phyloP scores from a whole-genome alignment of 2,329 filamentous ascomycete genomes.

The Colletotrichum melonis region DNA sequence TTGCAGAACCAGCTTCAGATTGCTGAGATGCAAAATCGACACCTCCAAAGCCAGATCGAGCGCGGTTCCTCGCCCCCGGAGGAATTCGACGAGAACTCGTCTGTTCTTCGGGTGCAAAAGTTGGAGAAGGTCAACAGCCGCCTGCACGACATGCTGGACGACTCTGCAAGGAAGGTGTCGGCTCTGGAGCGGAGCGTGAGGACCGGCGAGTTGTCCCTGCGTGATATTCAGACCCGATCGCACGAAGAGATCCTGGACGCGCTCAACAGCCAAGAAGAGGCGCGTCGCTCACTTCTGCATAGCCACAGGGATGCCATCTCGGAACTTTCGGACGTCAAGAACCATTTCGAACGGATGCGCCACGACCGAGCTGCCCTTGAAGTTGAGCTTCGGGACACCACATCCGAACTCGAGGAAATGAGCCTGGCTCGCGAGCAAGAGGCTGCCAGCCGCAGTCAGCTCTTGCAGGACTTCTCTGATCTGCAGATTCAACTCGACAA shows the following conservation, averaged over 20 bases:
- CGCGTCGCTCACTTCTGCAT: conserved; percentile 82
- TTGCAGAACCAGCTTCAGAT: conserved; percentile 95
- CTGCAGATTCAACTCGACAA: conserved; percentile 92
- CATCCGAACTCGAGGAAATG: conserved; percentile 86
- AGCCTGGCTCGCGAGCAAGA: conserved; percentile 85
- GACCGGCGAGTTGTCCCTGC: conserved; percentile 86
- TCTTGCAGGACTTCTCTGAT: conserved; percentile 92
- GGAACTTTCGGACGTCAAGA: conserved; percentile 88
- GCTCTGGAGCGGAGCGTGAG: conserved; percentile 87
- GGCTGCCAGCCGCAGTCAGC: conserved; percentile 84
- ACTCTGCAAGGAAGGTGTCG: conserved; percentile 92
- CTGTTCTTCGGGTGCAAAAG: conserved; percentile 84
- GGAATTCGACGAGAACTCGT: conserved; percentile 79
- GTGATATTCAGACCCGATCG: conserved; percentile 91
- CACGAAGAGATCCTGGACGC: conserved; percentile 95
- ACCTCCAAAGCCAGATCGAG: conserved; percentile 89
- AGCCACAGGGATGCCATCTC: conserved; percentile 87
- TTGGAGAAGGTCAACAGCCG: conserved; percentile 92
- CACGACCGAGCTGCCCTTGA: conserved; percentile 83
- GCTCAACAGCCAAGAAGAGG: conserved; percentile 92
- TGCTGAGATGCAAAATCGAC: conserved; percentile 93
- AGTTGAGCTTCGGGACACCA: conserved; percentile 86
- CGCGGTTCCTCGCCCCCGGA: conserved; percentile 72
- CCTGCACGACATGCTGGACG: conserved; percentile 93
- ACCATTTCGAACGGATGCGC: conserved; percentile 87